Percentiles rank a stretch among this genome's conserved stretches.
These are phyloP conservation scores for Leccinum incarnatum DNA, from an alignment of 768 basidiomycete genomes.

Conservation along the genomic window DNA sequence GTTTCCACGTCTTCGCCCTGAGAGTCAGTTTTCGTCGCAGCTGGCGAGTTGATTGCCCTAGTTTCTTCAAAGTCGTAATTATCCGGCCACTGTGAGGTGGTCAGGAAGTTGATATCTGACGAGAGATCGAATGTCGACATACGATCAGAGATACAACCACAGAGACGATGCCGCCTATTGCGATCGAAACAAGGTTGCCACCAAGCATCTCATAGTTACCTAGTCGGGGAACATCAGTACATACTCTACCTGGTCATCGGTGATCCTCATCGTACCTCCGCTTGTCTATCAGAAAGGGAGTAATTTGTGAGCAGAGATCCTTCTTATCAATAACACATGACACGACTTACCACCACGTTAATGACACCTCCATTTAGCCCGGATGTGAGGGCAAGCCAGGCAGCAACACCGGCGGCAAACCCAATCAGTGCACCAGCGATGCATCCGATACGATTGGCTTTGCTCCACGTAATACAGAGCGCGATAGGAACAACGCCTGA, in stretches of 20 bases:
- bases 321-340: not conserved
- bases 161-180: conserved; percentile 75
- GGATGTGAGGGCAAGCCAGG: conserved; percentile 84
- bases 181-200: conserved; percentile 86
- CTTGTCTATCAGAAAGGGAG: conserved; percentile 36
- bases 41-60: conserved; percentile 64
- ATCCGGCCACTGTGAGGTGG: conserved; percentile 60
- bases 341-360: conserved; percentile 55
- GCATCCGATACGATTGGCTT: conserved; percentile 84
- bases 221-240: conserved; percentile 7
- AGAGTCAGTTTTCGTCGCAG: conserved; percentile 10
- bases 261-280: conserved; percentile 44
- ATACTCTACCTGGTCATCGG: not conserved
- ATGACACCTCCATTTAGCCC: conserved; percentile 67
- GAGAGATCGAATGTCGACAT: conserved; percentile 20
- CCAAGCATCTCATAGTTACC: conserved; percentile 75
- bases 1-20: conserved; percentile 28
- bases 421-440: conserved; percentile 71
- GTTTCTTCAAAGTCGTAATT: conserved; percentile 80
- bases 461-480: conserved; percentile 78
- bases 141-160: conserved; percentile 63
- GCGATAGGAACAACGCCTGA: conserved; percentile 87
- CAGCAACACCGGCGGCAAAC: conserved; percentile 64
- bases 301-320: not conserved
- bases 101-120: not conserved